phyloP scores from a whole-genome alignment of 169 alveolate genomes.

The Plasmodium chabaudi region DNA sequence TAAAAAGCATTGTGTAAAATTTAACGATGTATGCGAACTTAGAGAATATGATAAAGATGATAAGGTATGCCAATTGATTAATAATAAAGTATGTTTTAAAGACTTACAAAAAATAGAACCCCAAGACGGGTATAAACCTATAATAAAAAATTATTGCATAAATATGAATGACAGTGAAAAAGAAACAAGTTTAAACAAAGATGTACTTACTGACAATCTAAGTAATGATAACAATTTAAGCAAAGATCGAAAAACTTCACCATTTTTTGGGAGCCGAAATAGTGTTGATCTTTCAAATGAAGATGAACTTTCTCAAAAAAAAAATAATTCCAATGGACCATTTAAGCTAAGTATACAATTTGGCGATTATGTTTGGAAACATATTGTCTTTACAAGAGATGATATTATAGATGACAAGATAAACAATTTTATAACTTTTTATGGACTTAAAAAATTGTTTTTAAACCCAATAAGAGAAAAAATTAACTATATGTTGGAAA shows the following conservation, averaged over 20 bases:
- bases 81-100: neutral
- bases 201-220: slow-evolving; percentile 3
- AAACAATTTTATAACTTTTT: slow-evolving; percentile 17
- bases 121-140: neutral
- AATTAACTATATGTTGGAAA: slow-evolving; percentile 47
- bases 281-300: slow-evolving; percentile 17
- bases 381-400: slow-evolving; percentile 27
- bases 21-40: too few species aligned
- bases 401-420: slow-evolving; percentile 58
- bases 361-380: slow-evolving; percentile 30
- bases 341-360: slow-evolving; percentile 66
- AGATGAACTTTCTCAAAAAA: too few species aligned
- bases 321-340: neutral
- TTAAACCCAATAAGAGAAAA: slow-evolving; percentile 47
- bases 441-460: slow-evolving; percentile 41
- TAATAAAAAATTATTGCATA: neutral
- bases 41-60: too few species aligned
- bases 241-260: slow-evolving; percentile 61
- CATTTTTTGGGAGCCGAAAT: slow-evolving; percentile 63
- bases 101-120: neutral
- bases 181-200: neutral
- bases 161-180: neutral
- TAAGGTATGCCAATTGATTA: too few species aligned
- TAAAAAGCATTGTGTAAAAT: neutral
- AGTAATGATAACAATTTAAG: slow-evolving; percentile 9